Percentiles rank a stretch among this genome's conserved stretches.
phyloP scores from a whole-genome alignment of 306 rosid species.

The Rosa multiflora region DNA sequence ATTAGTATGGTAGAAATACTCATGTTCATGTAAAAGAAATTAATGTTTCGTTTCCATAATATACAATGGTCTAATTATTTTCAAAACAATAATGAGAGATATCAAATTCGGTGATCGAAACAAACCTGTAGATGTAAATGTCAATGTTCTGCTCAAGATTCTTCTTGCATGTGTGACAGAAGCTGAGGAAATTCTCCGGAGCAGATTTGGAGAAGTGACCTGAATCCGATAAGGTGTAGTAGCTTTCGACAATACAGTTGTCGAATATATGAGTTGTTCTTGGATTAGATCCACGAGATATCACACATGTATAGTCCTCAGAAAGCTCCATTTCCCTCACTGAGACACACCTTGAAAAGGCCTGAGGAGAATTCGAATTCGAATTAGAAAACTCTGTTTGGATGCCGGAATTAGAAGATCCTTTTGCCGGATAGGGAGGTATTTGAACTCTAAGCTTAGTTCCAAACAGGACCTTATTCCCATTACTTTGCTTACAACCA shows the following conservation, averaged over 20 bases:
- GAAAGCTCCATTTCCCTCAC: slow-evolving; percentile 72
- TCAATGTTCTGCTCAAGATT: slow-evolving; percentile 74
- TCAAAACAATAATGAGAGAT: background rate
- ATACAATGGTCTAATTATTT: background rate
- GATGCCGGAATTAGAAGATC: slow-evolving; percentile 32
- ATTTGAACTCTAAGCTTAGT: slow-evolving; percentile 62
- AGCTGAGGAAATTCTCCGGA: slow-evolving; percentile 60
- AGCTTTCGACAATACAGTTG: slow-evolving; percentile 61
- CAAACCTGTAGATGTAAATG: slow-evolving; percentile 77
- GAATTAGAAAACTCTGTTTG: slow-evolving; percentile 20
- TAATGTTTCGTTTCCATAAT: background rate
- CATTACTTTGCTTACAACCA: slow-evolving; percentile 18
- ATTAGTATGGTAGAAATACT: background rate
- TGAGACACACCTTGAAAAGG: slow-evolving; percentile 24
- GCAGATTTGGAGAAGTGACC: slow-evolving; percentile 7
- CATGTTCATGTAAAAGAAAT: background rate
- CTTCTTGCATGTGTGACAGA: slow-evolving; percentile 77
- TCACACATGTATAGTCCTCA: slow-evolving; percentile 88
- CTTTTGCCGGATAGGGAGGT: slow-evolving; percentile 41
- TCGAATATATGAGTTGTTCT: slow-evolving; percentile 81
- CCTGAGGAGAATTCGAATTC: slow-evolving; percentile 8
- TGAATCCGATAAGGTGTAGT: slow-evolving; percentile 27
- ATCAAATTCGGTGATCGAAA: background rate
- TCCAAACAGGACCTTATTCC: slow-evolving; percentile 45
- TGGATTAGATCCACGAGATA: slow-evolving; percentile 68